Evolutionary conservation across 768 basidiomycete species (phyloP), one percentile per base, ranked within the genome.

Genomic region (Phaeotremella skinneri): DNA sequence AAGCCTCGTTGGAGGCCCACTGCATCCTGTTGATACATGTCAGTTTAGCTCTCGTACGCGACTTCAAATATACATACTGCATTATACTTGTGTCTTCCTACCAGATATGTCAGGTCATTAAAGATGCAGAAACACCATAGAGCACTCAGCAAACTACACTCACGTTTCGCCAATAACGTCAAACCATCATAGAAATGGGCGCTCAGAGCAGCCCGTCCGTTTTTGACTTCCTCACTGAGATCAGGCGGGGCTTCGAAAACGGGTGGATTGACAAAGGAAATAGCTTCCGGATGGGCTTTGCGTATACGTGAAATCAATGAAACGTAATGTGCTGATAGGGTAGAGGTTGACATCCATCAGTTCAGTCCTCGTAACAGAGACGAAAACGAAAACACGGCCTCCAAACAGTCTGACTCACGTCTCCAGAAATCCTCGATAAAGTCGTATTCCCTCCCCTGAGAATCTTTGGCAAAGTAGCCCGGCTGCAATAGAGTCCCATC

Each of bases 101-200:
- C 41, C 11, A 29, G 13, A n/a, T 26, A 50, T 25, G 4, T 5
- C 13, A 1, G 37, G 5, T 16, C 17, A n/a, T 34, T 20, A 27
- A n/a, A n/a, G n/a, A n/a, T n/a, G n/a, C n/a, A n/a, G n/a, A n/a
- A 29, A 7, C 31, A 21, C 17, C 4, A 1, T 47, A 4, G 20
- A 47, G 6, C 2, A 1, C 30, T 13, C 41, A 7, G 34, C 17
- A 48, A 7, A 30, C 26, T 57, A 16, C 30, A 63, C 70, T 90
- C 89, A 68, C 92, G 90, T 32, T 90, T 82, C 31, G 89, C 89
- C n/a, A 98, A 81, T 41, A 98, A 83, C 0, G 94, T 98, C 39
- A 97, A 79, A 0, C 93, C 93, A 67, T 98, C 93, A 70, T 97
- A 98, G 75, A 91, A 98, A 75, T 98, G 94, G 0, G 86, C 81